These are phyloP conservation scores for Arachnomyces sp. DNA, from an alignment of 2,329 filamentous ascomycete species.

Conservation along the genomic window DNA sequence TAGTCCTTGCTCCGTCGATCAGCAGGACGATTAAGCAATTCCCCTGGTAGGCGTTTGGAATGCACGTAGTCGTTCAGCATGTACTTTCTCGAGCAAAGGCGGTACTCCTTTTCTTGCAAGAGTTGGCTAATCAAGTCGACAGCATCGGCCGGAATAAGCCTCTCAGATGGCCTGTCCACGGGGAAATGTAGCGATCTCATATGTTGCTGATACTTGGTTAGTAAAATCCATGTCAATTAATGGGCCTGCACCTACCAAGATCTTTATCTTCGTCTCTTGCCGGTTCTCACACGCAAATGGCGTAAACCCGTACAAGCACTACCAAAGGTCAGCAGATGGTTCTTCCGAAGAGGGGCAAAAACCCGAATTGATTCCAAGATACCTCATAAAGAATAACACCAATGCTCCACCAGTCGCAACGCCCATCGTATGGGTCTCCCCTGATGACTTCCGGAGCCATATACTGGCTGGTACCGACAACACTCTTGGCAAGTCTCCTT, in stretches of 20 bases:
- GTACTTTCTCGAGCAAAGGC: slow-evolving; percentile 71
- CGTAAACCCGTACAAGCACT: slow-evolving; percentile 83
- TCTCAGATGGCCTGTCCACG: slow-evolving; percentile 41
- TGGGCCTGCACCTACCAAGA: slow-evolving; percentile 52
- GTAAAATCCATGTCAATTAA: slow-evolving; percentile 1
- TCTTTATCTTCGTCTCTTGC: slow-evolving; percentile 76
- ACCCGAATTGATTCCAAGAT: slow-evolving; percentile 8
- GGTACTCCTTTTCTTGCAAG: slow-evolving; percentile 63
- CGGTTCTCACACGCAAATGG: slow-evolving; percentile 79
- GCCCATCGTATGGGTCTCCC: slow-evolving; percentile 75
- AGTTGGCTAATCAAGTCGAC: slow-evolving; percentile 67
- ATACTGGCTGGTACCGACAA: slow-evolving; percentile 94
- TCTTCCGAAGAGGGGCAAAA: background rate
- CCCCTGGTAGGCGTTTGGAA: slow-evolving; percentile 21
- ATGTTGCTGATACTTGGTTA: slow-evolving; percentile 52
- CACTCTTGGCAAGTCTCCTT: slow-evolving; percentile 67
- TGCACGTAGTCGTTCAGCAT: slow-evolving; percentile 51
- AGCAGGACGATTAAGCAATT: slow-evolving; percentile 24
- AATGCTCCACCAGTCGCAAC: slow-evolving; percentile 96
- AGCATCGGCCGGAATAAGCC: slow-evolving; percentile 58
- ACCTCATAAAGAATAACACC: slow-evolving; percentile 86
- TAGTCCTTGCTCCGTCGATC: slow-evolving; percentile 30
- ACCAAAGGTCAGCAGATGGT: background rate
- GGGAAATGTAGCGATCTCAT: slow-evolving; percentile 64
- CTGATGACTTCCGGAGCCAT: slow-evolving; percentile 93